Conservation (phyloP, 306 rosid species). For the Malus sieversii region DNA sequence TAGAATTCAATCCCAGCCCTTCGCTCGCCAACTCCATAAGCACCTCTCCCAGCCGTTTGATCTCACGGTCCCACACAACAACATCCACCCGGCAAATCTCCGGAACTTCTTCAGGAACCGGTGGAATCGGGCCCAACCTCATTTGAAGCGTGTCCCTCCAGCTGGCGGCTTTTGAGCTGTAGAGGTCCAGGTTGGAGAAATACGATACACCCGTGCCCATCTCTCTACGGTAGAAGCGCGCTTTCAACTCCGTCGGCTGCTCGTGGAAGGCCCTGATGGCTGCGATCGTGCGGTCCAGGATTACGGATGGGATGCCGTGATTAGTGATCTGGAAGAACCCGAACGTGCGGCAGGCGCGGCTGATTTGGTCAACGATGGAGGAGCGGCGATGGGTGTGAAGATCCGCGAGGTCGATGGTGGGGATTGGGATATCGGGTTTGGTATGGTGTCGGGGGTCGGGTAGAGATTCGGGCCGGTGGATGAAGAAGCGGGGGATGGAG, state of each 20-base stretch:
- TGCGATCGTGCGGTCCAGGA: slow-evolving; percentile 17
- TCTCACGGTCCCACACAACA: slow-evolving; percentile 45
- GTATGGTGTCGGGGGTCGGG: slow-evolving; percentile 1
- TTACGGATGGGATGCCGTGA: slow-evolving; percentile 25
- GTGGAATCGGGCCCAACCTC: slow-evolving; percentile 27
- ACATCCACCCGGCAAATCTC: slow-evolving; percentile 43
- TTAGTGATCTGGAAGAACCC: slow-evolving; percentile 45
- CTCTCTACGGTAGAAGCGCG: slow-evolving; percentile 11
- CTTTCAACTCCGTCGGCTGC: slow-evolving; percentile 19
- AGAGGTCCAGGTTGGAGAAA: slow-evolving; percentile 31
- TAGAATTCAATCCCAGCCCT: slow-evolving; percentile 37
- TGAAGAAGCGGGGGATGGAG: slow-evolving; percentile 27
- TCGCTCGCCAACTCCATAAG: slow-evolving; percentile 24
- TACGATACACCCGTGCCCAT: slow-evolving; percentile 23
- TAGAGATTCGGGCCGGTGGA: slow-evolving; percentile 25
- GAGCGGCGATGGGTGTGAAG: slow-evolving; percentile 13
- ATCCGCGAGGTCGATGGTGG: slow-evolving; percentile 27
- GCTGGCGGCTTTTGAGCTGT: slow-evolving; percentile 48
- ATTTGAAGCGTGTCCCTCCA: slow-evolving; percentile 71
- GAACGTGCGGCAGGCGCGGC: slow-evolving; percentile 18
- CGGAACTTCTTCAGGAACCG: slow-evolving; percentile 28
- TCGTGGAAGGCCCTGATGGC: slow-evolving; percentile 35
- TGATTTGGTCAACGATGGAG: slow-evolving; percentile 17
- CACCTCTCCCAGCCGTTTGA: slow-evolving; percentile 35
- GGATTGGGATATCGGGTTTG: slow-evolving; percentile 2